Base-by-base conservation (phyloP, 768 basidiomycete species). In the Lactarius pseudohatsudake region DNA sequence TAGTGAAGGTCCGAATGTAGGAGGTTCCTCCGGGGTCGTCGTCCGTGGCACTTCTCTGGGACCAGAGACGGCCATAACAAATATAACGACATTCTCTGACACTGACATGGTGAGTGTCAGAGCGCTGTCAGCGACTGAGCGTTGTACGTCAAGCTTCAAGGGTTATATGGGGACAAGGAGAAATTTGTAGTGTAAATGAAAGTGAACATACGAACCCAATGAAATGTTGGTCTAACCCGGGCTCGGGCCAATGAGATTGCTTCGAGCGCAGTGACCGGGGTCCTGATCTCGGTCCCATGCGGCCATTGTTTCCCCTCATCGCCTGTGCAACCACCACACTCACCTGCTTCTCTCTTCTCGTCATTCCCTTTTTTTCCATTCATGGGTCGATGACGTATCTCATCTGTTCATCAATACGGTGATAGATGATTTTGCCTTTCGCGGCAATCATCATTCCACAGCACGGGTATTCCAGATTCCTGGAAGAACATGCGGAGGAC, bases 311-410 rank as follows among this genome's bases (percentile, higher is more conserved):
- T 53, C 11, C n/a, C 28, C n/a, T 40, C 20, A 36, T 18, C 20
- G 45, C 40, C 45, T 32, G 26, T 50, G 45, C 55, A 57, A 58
- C 65, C 53, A 38, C 61, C 56, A 8, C 57, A 18, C 28, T 36
- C 54, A 57, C 11, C 69, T 66, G 4, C 70, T 72, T 69, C 72
- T 72, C 72, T 65, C 66, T 71, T 65, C 71, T 72, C 73, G 87
- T 88, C 88, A 83, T 78, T 90, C 88, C 71, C 72, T 58, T 59
- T 69, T 72, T 74, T 78, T 5, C 30, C 34, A 81, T 74, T 74
- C 45, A 92, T 93, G 92, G 92, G 91, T 96, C 61, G 89, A 94
- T 74, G 92, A 95, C 70, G 78, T 95, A 47, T 79, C 86, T 3
- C 88, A 92, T 71, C 76, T 96, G 32, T 86, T 96, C 72, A 80